Evolutionary conservation across 2,329 filamentous ascomycete genomes (phyloP).

Genomic region (Trichophaea hybrida): DNA sequence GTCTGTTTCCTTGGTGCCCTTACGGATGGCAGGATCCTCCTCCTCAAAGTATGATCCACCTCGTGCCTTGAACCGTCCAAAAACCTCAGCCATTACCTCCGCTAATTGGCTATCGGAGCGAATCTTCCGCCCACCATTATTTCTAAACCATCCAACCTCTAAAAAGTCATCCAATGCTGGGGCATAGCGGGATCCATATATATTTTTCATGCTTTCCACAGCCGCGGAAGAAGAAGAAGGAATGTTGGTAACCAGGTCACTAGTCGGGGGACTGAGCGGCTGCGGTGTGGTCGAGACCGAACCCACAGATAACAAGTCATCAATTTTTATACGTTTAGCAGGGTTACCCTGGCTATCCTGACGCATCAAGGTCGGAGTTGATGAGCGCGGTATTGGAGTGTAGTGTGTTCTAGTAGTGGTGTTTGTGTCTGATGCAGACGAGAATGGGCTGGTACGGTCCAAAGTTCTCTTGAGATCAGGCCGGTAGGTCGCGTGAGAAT

Average conservation of each 20-base stretch:
- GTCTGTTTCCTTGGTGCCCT: constrained; percentile 22
- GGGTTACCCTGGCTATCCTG: constrained; percentile 20
- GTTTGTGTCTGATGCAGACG: constrained; percentile 32
- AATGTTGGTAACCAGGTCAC: constrained; percentile 30
- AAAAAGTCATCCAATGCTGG: constrained; percentile 60
- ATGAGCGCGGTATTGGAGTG: constrained; percentile 28
- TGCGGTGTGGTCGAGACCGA: constrained; percentile 39
- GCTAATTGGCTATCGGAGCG: constrained; percentile 33
- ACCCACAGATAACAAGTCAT: constrained; percentile 55
- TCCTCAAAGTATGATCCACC: constrained; percentile 22
- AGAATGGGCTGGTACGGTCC: constrained; percentile 30
- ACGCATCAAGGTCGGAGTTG: constrained; percentile 19
- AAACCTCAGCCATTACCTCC: constrained; percentile 24
- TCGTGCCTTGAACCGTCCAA: constrained; percentile 24
- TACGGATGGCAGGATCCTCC: constrained; percentile 21
- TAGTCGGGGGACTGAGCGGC: constrained; percentile 41
- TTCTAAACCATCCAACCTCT: constrained; percentile 70
- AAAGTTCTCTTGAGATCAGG: constrained; percentile 28
- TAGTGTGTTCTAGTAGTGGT: constrained; percentile 36
- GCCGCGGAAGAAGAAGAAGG: constrained; percentile 23
- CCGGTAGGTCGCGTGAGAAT: constrained; percentile 21
- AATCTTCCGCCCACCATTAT: constrained; percentile 36
- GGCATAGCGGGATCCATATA: constrained; percentile 47
- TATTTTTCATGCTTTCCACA: constrained; percentile 51
- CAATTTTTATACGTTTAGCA: constrained; percentile 54